These are phyloP conservation scores for Dendrocalamus sinicus DNA, from an alignment of 176 grass and related monocot genomes.

Conservation along the genomic window DNA sequence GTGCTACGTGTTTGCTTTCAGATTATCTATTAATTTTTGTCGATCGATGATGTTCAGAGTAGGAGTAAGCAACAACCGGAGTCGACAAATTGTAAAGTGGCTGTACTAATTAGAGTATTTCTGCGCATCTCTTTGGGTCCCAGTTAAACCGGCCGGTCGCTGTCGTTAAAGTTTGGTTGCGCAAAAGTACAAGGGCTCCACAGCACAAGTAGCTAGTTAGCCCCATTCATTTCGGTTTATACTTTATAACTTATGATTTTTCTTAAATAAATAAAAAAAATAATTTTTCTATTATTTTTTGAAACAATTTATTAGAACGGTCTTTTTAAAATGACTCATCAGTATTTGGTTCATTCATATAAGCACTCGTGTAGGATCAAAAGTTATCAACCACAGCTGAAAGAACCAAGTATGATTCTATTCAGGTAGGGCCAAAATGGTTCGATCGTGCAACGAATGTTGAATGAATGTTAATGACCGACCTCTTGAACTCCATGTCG, in stretches of 20 bases:
- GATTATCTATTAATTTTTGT: background rate
- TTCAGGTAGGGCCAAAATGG: background rate
- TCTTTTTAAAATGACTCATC: accelerated
- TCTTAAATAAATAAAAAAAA: too few relatives aligned
- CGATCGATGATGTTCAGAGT: background rate
- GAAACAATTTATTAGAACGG: too few relatives aligned
- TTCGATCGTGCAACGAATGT: slow-evolving; percentile 1
- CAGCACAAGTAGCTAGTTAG: background rate
- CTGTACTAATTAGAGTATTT: background rate
- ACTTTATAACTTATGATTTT: too few relatives aligned
- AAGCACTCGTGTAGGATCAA: accelerated
- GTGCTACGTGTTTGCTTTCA: background rate
- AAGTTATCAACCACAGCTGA: too few relatives aligned
- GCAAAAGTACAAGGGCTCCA: slow-evolving; percentile 22
- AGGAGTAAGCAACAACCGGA: background rate
- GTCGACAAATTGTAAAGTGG: slow-evolving; percentile 15
- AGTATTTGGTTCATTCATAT: accelerated
- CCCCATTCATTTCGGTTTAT: too few relatives aligned
- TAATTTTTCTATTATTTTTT: too few relatives aligned
- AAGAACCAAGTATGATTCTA: background rate
- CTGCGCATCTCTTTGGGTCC: slow-evolving; percentile 38
- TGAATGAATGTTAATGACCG: background rate
- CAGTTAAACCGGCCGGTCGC: background rate
- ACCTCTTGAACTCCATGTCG: slow-evolving; percentile 67
- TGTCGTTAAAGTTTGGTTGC: slow-evolving; percentile 25